Evolutionary conservation across 352 stramenopile genomes (phyloP), one percentile per base, ranked within the genome.

Genomic region (Globisporangium carolinianum): DNA sequence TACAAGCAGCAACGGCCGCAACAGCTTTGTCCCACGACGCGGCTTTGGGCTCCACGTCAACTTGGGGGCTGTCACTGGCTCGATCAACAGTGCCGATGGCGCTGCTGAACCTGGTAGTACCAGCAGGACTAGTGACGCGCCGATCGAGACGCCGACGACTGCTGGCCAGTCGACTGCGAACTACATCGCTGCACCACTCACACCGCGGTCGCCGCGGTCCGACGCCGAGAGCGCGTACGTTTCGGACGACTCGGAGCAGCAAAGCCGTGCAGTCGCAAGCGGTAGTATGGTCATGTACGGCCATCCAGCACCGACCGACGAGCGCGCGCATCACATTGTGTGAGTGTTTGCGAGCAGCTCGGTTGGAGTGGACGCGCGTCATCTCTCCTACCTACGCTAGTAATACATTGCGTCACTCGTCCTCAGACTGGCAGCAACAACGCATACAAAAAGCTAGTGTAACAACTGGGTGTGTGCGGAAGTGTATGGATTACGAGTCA

Each of bases 21-120:
- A 63, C 48, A 55, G 51, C 38, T 63, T 58, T 42, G 56, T 66
- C 0, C 61, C 73, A 7, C 63, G 65, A 18, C 67, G 79, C 15
- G 82, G 82, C 36, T 91, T 91, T 60, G 76, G 77, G 0, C 54
- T 76, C 4, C 79, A 91, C 54, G 75, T 91, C 15, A 76, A 82
- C 42, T 65, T 91, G 37, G 70, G 66, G 0, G 37, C 41, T 12
- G 53, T 60, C 46, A 56, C 46, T 15, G 18, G 24, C 41, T 12
- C 24, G 10, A 17, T 12, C 47, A 12, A 6, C 48, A 39, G 45
- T 14, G 49, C 10, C 12, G 11, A n/a, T 32, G 24, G 24, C 24
- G 24, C 24, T 32, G 24, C 24, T 32, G 24, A 32, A 32, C 24
- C 24, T 32, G 24, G 24, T 32, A 32, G 24, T 32, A 32, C 24